Conservation (phyloP, 2,329 filamentous ascomycete species). For the Fusarium sarcochroum region DNA sequence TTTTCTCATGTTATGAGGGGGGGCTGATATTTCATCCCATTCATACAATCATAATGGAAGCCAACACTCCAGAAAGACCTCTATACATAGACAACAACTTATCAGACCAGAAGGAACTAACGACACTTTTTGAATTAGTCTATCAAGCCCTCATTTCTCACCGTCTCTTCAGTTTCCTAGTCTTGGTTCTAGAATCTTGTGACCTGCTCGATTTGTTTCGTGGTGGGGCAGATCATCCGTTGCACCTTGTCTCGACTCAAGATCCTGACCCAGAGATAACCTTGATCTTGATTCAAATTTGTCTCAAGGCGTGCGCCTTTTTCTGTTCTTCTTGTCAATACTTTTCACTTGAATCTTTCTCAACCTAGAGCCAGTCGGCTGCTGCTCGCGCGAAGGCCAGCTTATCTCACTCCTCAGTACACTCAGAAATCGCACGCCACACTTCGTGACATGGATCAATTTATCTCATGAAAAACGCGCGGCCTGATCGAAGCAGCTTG, state of each 20-base stretch:
- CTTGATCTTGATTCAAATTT: slow-evolving; percentile 16
- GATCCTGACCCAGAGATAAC: slow-evolving; percentile 35
- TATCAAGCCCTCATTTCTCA: slow-evolving; percentile 16
- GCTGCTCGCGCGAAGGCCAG: neutral
- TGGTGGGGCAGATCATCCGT: slow-evolving; percentile 41
- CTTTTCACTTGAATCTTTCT: neutral
- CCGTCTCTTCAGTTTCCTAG: slow-evolving; percentile 30
- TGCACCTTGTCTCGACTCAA: slow-evolving; percentile 34
- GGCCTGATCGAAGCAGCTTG: slow-evolving; percentile 7
- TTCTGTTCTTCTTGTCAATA: neutral
- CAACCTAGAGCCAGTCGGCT: neutral
- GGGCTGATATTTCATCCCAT: too few relatives aligned
- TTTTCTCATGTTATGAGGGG: too few relatives aligned
- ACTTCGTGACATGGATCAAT: slow-evolving; percentile 32
- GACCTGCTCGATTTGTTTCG: slow-evolving; percentile 41
- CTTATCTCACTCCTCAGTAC: slow-evolving; percentile 26
- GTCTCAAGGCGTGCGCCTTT: slow-evolving; percentile 7
- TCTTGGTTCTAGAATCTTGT: slow-evolving; percentile 37
- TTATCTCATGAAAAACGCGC: slow-evolving; percentile 33
- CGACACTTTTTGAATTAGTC: neutral
- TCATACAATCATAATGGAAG: too few relatives aligned
- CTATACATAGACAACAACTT: too few relatives aligned
- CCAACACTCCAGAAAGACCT: too few relatives aligned
- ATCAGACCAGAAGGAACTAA: too few relatives aligned
- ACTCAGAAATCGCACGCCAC: slow-evolving; percentile 32